Conservation (phyloP, 192 early-diverging fungal species). For the Lobosporangium transversale region DNA sequence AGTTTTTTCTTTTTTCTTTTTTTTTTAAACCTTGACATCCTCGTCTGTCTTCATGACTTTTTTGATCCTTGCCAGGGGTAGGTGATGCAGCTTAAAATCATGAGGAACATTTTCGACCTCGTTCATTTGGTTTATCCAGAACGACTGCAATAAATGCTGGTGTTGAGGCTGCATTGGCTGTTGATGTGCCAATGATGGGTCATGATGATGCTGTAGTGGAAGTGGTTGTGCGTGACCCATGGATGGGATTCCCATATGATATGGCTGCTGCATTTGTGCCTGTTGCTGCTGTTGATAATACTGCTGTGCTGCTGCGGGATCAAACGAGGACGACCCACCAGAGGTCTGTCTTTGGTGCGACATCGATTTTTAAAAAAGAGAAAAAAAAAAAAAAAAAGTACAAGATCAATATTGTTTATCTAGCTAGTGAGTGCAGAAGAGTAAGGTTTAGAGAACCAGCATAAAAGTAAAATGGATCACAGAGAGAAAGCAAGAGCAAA, state of each 20-base stretch:
- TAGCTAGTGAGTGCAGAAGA: not conserved
- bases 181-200: conserved; percentile 21
- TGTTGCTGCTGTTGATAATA: conserved; percentile 26
- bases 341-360: conserved; percentile 37
- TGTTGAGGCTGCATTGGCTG: conserved; percentile 46
- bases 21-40: conserved; percentile 87
- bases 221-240: conserved; percentile 22
- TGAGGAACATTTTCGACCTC: conserved; percentile 72
- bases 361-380: conserved; percentile 4
- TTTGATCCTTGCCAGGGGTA: conserved; percentile 95
- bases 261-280: conserved; percentile 21
- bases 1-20: not conserved
- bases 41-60: conserved; percentile 99
- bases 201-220: conserved; percentile 35
- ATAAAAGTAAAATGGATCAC: too few species aligned
- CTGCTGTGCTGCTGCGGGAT: conserved; percentile 17
- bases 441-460: too few species aligned
- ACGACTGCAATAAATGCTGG: conserved; percentile 53
- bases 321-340: conserved; percentile 26
- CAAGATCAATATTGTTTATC: not conserved
- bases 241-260: conserved; percentile 16
- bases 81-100: conserved; percentile 91
- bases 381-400: not conserved
- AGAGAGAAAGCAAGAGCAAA: conserved; percentile 5
- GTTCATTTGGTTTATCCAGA: conserved; percentile 79